phyloP scores from a whole-genome alignment of 2,329 filamentous ascomycete species.

The Fusarium sarcochroum region DNA sequence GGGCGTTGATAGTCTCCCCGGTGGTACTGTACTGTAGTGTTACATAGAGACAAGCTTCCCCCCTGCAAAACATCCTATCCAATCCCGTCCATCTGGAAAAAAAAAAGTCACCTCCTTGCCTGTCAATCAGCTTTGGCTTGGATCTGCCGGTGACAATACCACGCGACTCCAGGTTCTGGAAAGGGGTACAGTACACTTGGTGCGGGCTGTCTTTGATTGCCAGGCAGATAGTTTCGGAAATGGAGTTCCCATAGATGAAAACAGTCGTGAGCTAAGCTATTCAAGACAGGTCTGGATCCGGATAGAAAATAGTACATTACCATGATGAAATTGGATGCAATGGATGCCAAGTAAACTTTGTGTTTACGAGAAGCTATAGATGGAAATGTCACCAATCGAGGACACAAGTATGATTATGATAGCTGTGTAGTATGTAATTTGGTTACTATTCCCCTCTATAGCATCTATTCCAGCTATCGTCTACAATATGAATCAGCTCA shows the following conservation, averaged over 20 bases:
- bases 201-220: conserved; percentile 8
- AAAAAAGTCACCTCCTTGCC: conserved; percentile 27
- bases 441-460: not conserved
- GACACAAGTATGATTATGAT: not conserved
- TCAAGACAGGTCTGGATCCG: conserved; percentile 10
- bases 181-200: conserved; percentile 20
- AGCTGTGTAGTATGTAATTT: not conserved
- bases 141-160: conserved; percentile 31
- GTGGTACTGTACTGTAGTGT: conserved; percentile 2
- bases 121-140: conserved; percentile 30
- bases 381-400: not conserved
- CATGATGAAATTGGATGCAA: conserved; percentile 12
- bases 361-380: not conserved
- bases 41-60: conserved; percentile 17
- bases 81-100: conserved; percentile 12
- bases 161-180: conserved; percentile 29
- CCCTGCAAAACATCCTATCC: conserved; percentile 20
- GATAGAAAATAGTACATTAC: conserved; percentile 12
- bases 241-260: not conserved
- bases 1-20: not conserved
- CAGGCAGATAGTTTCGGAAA: conserved; percentile 12
- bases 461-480: not conserved
- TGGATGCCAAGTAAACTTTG: conserved; percentile 9
- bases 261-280: conserved; percentile 5
- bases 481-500: not conserved